These are phyloP conservation scores for Ceratobasidium theobromae DNA, from an alignment of 1,284 basidiomycete species.

Conservation along the genomic window DNA sequence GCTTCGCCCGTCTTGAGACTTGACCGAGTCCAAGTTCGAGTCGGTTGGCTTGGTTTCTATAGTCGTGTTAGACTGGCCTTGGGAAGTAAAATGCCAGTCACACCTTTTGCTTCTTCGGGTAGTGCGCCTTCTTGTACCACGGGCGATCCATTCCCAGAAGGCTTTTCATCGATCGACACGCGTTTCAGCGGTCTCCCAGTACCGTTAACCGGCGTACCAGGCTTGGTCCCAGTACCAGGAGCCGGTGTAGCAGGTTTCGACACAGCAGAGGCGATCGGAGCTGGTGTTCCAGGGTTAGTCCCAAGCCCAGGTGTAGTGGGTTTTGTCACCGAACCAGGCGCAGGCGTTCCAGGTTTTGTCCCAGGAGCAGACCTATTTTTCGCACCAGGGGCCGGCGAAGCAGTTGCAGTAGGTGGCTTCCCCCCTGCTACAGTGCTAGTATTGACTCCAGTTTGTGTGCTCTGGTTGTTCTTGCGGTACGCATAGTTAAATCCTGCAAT, in stretches of 20 bases:
- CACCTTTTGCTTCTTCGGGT: background rate
- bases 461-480: constrained; percentile 54
- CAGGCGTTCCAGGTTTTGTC: constrained; percentile 42
- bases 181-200: constrained; percentile 27
- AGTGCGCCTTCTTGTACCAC: constrained; percentile 16
- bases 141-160: constrained; percentile 15
- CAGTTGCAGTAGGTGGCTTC: constrained; percentile 41
- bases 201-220: constrained; percentile 35
- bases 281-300: constrained; percentile 41
- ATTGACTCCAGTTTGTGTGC: background rate
- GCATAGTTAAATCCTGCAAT: constrained; percentile 99
- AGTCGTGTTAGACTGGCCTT: background rate
- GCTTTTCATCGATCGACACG: constrained; percentile 34
- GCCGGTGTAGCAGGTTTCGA: constrained; percentile 24
- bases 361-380: constrained; percentile 40
- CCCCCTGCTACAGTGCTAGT: background rate
- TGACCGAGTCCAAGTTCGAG: background rate
- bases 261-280: constrained; percentile 6
- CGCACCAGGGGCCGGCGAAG: constrained; percentile 49
- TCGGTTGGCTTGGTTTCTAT: background rate
- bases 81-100: background rate
- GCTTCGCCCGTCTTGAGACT: constrained; percentile 39
- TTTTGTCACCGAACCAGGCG: constrained; percentile 42
- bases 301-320: constrained; percentile 42
- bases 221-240: constrained; percentile 31